Percentiles rank a stretch among this genome's conserved stretches.
Evolutionary conservation across 2,329 filamentous ascomycete species (phyloP).

Genomic region (Geosmithia morbida): DNA sequence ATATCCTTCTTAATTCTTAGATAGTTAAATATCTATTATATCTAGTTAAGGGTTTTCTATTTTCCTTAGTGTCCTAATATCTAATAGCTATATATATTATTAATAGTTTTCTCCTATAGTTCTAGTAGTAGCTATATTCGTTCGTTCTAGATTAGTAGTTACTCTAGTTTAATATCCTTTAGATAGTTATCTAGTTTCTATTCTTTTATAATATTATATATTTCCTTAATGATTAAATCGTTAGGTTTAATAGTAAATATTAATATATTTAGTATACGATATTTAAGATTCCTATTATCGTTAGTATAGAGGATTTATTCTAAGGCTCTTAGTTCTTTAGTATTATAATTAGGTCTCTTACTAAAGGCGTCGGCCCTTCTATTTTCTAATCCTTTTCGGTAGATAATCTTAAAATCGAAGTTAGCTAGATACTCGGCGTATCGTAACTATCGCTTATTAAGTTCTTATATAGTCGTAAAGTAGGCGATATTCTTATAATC

Average conservation of each 20-base stretch:
- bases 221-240: background rate
- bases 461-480: slow-evolving; percentile 6
- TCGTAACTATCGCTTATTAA: slow-evolving; percentile 5
- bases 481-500: slow-evolving; percentile 10
- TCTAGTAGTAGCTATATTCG: slow-evolving; percentile 2
- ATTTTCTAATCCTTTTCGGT: slow-evolving; percentile 5
- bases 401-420: slow-evolving; percentile 7
- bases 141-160: no score
- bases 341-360: slow-evolving; percentile 2
- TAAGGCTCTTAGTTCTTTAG: slow-evolving; percentile 2
- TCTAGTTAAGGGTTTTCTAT: background rate
- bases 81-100: slow-evolving; percentile 1
- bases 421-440: slow-evolving; percentile 7
- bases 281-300: background rate
- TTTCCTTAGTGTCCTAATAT: slow-evolving; percentile 1
- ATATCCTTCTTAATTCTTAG: no score
- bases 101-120: slow-evolving; percentile 2
- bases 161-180: no score
- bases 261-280: background rate
- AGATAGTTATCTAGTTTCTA: no score
- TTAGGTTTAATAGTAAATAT: background rate
- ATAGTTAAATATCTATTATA: slow-evolving; percentile 1
- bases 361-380: slow-evolving; percentile 3
- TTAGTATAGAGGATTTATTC: slow-evolving; percentile 4
- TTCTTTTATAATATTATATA: background rate